Percentiles rank a stretch among this genome's conserved stretches.
These are phyloP conservation scores for Fusarium miscanthi DNA, from an alignment of 2,329 filamentous ascomycete genomes.

Conservation along the genomic window DNA sequence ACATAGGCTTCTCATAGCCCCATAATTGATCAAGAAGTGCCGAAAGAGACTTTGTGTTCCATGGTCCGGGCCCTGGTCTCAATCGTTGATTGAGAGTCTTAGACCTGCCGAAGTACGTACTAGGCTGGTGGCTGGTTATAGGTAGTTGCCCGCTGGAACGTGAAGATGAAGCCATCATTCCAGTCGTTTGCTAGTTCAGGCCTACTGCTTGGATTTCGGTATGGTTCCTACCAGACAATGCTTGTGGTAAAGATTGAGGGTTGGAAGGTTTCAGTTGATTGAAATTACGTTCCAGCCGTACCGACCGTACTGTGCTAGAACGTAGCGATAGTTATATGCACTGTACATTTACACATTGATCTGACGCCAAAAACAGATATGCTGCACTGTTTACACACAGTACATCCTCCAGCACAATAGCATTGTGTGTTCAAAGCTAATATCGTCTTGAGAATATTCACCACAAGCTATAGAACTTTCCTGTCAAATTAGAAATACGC, in stretches of 20 bases:
- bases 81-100: background rate
- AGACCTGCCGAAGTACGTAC: background rate
- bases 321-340: background rate
- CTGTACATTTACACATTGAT: background rate
- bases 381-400: background rate
- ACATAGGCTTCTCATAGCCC: background rate
- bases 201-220: background rate
- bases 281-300: background rate
- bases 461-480: background rate
- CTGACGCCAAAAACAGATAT: background rate
- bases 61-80: background rate
- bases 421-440: background rate
- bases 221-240: too few relatives aligned
- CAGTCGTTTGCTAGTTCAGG: background rate
- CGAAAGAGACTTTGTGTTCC: background rate
- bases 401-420: background rate
- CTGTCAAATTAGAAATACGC: too few relatives aligned
- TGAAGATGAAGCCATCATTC: conserved; percentile 9
- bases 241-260: background rate
- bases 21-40: background rate
- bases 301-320: background rate
- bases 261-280: background rate
- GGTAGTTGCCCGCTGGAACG: background rate
- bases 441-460: background rate
- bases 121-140: background rate